Base-by-base conservation (phyloP, 257 asterid genomes). In the Mentha longifolia region DNA sequence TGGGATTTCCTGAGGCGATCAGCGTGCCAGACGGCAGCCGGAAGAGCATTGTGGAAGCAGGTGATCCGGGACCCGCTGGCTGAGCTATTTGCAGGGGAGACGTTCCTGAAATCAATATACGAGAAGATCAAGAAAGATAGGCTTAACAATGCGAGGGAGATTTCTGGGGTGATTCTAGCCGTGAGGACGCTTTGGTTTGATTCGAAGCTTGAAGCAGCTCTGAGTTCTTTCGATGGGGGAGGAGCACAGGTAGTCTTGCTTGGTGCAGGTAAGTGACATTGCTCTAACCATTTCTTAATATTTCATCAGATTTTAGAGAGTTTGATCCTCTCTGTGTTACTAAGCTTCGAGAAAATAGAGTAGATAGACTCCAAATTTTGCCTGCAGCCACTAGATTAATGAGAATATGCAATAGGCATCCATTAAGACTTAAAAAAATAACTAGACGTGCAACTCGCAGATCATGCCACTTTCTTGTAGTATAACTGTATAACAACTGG, bases 1-100 rank as follows among this genome's bases (percentile, higher is more conserved):
- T 94, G 98, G 98, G 98, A 91, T 76, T 46, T 75, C 6, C 79
- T 85, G 41, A 70, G 94, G 50, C 80, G 83, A 46, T 94, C 98
- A 0, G 96, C 96, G 7, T 91, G 97, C 78, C 98, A 94, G 85
- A 91, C 95, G 3, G 98, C 98, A 2, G 96, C 98, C 0, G 98
- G 95, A 12, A 77, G 98, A 22, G 98, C 98, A 13, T 73, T 91
- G 80, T 94, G 98, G 98, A 91, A 83, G 76, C 89, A 81, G 46
- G 96, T 78, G 71, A 75, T 86, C 49, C 78, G 85, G 30, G 98
- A 94, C 78, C 95, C 92, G 7, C 58, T 94, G 54, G 97, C 98
- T 0, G 96, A 83, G 87, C 52, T 94, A n/a, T 89, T 94, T 15
- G 97, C 98, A 0, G 98, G 98, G 3, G 96, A 91, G 88, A 77